A percentile compares a stretch with the other conserved stretches of the same genome.
phyloP scores from a whole-genome alignment of 73 alveolate species.

The Durusdinium trenchii region DNA sequence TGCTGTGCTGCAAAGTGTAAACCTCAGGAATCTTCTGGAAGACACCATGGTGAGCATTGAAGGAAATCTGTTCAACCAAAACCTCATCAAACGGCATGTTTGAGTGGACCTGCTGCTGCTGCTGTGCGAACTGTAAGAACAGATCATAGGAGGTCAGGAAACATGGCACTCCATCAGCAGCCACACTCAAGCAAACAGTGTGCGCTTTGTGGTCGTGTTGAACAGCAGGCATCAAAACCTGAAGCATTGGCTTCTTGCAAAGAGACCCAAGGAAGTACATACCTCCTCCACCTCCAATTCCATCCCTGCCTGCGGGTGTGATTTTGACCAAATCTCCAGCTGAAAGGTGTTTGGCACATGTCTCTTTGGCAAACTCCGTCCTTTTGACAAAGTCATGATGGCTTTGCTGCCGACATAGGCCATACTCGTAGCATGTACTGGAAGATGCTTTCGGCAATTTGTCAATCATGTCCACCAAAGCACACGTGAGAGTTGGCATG shows the following conservation, averaged over 20 bases:
- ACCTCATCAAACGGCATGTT: neutral
- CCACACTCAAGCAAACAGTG: neutral
- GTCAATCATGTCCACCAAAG: neutral
- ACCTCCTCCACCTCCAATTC: neutral
- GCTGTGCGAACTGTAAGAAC: neutral
- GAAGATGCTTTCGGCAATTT: neutral
- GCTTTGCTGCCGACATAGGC: neutral
- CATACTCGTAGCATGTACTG: neutral
- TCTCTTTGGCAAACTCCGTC: neutral
- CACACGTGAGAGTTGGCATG: too few relatives aligned
- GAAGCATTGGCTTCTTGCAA: slow-evolving; percentile 30
- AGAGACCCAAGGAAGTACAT: neutral
- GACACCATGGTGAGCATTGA: neutral
- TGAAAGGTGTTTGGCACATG: neutral
- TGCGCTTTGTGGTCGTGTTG: neutral
- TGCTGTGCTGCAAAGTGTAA: neutral
- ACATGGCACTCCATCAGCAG: neutral
- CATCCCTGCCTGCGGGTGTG: neutral
- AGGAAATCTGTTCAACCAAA: neutral
- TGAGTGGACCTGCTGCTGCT: neutral
- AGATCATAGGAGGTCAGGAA: neutral
- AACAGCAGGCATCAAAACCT: neutral
- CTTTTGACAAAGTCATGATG: neutral
- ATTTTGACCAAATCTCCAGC: neutral
- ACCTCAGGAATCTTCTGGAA: neutral